phyloP scores from a whole-genome alignment of 208 protist species.

The Wallacemonas collosoma region DNA sequence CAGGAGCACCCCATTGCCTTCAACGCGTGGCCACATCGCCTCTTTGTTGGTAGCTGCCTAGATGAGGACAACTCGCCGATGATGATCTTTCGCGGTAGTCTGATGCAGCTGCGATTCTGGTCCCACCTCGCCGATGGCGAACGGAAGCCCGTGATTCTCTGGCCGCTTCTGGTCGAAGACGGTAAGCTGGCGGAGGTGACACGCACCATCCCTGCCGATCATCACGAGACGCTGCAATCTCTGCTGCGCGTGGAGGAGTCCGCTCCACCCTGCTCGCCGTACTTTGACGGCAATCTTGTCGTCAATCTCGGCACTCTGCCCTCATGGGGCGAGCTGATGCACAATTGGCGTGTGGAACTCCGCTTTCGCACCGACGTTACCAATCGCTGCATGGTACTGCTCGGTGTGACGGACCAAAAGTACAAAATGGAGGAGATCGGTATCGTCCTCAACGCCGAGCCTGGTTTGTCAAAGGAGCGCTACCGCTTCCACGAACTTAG shows the following conservation, averaged over 20 bases:
- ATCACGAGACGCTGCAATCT: slow-evolving; percentile 74
- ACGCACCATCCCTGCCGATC: slow-evolving; percentile 67
- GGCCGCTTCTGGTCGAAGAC: slow-evolving; percentile 68
- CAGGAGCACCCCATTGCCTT: slow-evolving; percentile 88
- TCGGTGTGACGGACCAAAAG: slow-evolving; percentile 82
- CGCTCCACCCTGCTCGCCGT: slow-evolving; percentile 56
- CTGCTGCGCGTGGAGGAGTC: slow-evolving; percentile 51
- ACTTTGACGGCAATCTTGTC: slow-evolving; percentile 80
- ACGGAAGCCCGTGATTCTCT: slow-evolving; percentile 54
- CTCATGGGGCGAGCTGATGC: slow-evolving; percentile 81
- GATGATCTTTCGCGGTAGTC: slow-evolving; percentile 66
- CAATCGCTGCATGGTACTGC: slow-evolving; percentile 73
- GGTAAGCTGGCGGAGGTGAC: slow-evolving; percentile 71
- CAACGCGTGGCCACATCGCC: slow-evolving; percentile 86
- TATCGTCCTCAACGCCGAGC: slow-evolving; percentile 87
- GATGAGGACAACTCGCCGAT: slow-evolving; percentile 68
- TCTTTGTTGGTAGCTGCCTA: slow-evolving; percentile 81
- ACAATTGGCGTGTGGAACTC: slow-evolving; percentile 88
- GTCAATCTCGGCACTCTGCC: slow-evolving; percentile 77
- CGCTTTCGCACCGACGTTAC: slow-evolving; percentile 79
- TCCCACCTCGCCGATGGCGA: slow-evolving; percentile 32
- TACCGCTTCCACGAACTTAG: slow-evolving; percentile 86
- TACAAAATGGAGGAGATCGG: slow-evolving; percentile 88
- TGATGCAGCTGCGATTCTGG: slow-evolving; percentile 86
- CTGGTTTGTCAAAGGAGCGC: slow-evolving; percentile 74